Conservation (phyloP, 306 rosid genomes). For the Neltuma alba region DNA sequence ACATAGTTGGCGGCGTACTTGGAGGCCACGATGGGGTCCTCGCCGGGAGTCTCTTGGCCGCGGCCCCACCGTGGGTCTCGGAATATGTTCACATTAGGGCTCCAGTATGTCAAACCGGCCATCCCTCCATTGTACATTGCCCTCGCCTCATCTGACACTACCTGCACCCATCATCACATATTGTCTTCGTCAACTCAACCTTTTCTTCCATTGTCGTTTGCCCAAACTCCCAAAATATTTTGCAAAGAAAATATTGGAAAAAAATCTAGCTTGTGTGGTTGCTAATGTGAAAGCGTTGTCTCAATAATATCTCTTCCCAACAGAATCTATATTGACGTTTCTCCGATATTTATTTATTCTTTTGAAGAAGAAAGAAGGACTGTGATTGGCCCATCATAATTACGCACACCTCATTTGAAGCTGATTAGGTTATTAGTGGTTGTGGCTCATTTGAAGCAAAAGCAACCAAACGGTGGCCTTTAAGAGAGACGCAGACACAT, state of each 20-base stretch:
- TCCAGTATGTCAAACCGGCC: slow-evolving; percentile 89
- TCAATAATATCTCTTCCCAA: background rate
- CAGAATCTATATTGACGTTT: background rate
- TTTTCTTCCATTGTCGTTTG: background rate
- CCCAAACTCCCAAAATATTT: background rate
- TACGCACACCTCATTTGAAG: background rate
- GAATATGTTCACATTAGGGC: slow-evolving; percentile 91
- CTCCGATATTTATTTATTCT: background rate
- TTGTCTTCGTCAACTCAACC: background rate
- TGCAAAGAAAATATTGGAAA: too few relatives aligned
- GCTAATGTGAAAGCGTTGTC: slow-evolving; percentile 29
- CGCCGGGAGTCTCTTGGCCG: slow-evolving; percentile 95
- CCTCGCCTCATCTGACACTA: slow-evolving; percentile 93
- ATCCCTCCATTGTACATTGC: slow-evolving; percentile 93
- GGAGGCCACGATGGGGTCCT: slow-evolving; percentile 72
- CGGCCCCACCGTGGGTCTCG: slow-evolving; percentile 98
- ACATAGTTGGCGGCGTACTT: slow-evolving; percentile 81
- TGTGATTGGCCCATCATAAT: slow-evolving; percentile 1
- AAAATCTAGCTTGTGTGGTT: background rate
- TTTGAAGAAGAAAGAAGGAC: background rate
- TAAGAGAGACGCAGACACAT: too few relatives aligned
- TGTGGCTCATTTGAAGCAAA: background rate
- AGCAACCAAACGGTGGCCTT: background rate
- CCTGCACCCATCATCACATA: slow-evolving; percentile 37
- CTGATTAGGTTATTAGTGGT: background rate